Evolutionary conservation across 768 basidiomycete genomes (phyloP).

Genomic region (Cystobasidium tubakii): DNA sequence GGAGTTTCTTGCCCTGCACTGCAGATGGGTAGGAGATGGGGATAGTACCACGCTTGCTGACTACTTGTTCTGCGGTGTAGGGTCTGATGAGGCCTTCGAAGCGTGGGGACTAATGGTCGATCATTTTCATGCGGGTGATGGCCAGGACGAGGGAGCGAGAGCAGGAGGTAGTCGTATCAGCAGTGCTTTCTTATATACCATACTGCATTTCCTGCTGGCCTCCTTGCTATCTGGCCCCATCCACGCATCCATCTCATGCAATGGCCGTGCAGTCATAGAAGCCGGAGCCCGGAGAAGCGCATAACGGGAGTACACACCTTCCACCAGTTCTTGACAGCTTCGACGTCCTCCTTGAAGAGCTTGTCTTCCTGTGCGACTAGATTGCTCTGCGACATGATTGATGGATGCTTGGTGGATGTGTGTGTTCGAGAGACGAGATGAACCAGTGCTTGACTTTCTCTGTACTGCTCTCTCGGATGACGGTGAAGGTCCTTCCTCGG

Average conservation of each 20-base stretch:
- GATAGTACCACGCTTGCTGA: constrained; percentile 84
- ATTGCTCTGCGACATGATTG: not conserved
- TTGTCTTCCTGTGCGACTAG: constrained; percentile 50
- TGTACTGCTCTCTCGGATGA: not conserved
- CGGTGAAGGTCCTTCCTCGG: not conserved
- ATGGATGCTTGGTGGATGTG: not conserved
- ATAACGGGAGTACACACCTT: constrained; percentile 57
- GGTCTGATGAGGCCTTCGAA: constrained; percentile 82
- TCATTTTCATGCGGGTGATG: too few species aligned
- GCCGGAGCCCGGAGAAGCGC: not conserved
- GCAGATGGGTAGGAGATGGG: constrained; percentile 80
- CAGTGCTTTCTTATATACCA: too few species aligned
- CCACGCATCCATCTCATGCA: not conserved
- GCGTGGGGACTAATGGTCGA: constrained; percentile 65
- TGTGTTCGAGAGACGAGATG: not conserved
- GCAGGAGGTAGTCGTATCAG: too few species aligned
- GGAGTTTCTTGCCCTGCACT: constrained; percentile 79
- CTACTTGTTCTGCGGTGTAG: constrained; percentile 87
- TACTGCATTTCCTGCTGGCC: too few species aligned
- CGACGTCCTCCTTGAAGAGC: constrained; percentile 72
- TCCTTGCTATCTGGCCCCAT: too few species aligned
- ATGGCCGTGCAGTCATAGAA: not conserved
- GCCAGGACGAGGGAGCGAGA: too few species aligned
- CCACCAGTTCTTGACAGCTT: constrained; percentile 83
- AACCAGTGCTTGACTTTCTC: not conserved